A percentile compares a stretch with the other conserved stretches of the same genome.
Conservation (phyloP, 225 moss, liverwort and hornwort genomes). For the Physcomitrellopsis africana region DNA sequence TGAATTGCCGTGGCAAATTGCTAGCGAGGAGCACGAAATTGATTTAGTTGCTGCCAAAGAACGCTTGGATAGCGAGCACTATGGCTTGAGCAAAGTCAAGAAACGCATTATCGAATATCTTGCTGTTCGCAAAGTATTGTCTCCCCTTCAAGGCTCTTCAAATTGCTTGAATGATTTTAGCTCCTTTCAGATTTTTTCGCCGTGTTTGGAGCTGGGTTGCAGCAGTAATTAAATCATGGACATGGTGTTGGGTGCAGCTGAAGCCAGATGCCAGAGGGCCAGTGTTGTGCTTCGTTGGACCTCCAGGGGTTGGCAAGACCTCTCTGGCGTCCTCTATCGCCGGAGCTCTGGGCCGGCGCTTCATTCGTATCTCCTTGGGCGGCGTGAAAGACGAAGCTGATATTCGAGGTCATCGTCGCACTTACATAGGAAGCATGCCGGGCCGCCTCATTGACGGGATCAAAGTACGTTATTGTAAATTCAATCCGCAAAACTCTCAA, state of each 20-base stretch:
- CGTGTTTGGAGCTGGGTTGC: not conserved
- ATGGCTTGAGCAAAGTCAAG: slow-evolving; percentile 66
- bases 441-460: slow-evolving; percentile 72
- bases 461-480: slow-evolving; percentile 33
- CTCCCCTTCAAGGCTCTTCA: not conserved
- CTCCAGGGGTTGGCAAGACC: slow-evolving; percentile 68
- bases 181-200: no score
- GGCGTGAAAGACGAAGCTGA: slow-evolving; percentile 75
- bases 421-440: slow-evolving; percentile 71
- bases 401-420: slow-evolving; percentile 65
- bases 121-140: slow-evolving; percentile 61
- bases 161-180: not conserved
- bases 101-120: slow-evolving; percentile 69
- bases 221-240: slow-evolving; percentile 1
- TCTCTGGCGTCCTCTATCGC: slow-evolving; percentile 68
- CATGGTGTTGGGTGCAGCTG: slow-evolving; percentile 38
- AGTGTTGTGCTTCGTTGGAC: slow-evolving; percentile 65
- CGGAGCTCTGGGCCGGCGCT: slow-evolving; percentile 57
- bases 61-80: slow-evolving; percentile 68
- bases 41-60: slow-evolving; percentile 53
- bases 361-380: slow-evolving; percentile 63
- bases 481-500: not conserved
- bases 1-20: slow-evolving; percentile 64
- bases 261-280: slow-evolving; percentile 69
- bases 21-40: slow-evolving; percentile 60